Conservation (phyloP, 1,139 yeast species). For the Suhomyces ambrosiae region DNA sequence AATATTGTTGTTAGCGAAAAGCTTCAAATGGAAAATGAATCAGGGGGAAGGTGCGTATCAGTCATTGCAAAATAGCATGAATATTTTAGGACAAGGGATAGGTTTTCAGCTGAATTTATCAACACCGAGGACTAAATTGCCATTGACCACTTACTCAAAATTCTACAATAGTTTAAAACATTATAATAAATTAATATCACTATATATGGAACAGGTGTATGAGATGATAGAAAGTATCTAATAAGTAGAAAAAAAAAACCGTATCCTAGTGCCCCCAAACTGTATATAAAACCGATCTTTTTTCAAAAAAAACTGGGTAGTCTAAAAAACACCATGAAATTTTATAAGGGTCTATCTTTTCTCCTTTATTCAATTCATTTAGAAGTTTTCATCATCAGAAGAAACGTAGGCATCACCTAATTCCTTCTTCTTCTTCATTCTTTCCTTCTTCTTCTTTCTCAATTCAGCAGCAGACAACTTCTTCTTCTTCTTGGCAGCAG, state of each 20-base stretch:
- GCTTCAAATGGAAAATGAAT: not conserved
- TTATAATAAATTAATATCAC: conserved; percentile 15
- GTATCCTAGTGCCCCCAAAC: conserved; percentile 10
- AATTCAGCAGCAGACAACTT: conserved; percentile 98
- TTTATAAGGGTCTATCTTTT: conserved; percentile 5
- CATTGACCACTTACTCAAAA: too few species aligned
- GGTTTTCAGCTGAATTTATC: too few species aligned
- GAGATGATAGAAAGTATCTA: conserved; percentile 8
- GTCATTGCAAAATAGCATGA: too few species aligned
- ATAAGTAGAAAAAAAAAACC: conserved; percentile 8
- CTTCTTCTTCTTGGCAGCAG: conserved; percentile 92
- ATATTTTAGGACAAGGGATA: too few species aligned
- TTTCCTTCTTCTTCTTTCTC: conserved; percentile 99
- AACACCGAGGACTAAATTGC: too few species aligned
- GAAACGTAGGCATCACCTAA: conserved; percentile 99
- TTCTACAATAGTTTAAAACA: conserved; percentile 5
- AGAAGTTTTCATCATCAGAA: conserved; percentile 72
- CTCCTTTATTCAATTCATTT: conserved; percentile 4
- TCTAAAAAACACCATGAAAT: conserved; percentile 8
- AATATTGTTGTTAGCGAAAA: too few species aligned
- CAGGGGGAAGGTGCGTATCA: not conserved
- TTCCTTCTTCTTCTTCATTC: conserved; percentile 99
- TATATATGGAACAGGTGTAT: conserved; percentile 14
- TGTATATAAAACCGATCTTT: conserved; percentile 13
- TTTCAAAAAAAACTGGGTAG: conserved; percentile 14